Evolutionary conservation across 202 grass and related monocot species (phyloP).

Genomic region (Elaeis oleifera): DNA sequence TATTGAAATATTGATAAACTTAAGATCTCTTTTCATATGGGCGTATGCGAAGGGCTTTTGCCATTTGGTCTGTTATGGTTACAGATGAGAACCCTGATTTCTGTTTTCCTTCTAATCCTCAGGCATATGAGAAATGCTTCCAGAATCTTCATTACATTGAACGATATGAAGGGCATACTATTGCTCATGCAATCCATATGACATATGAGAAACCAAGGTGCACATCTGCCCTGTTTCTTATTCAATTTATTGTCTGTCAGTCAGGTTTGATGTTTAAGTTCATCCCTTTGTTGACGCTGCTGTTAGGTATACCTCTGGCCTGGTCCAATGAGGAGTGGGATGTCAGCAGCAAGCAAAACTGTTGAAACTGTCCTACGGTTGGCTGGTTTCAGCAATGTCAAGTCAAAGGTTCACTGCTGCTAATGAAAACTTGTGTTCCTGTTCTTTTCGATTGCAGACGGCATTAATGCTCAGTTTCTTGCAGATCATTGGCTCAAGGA

Average conservation of each 20-base stretch:
- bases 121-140: conserved; percentile 98
- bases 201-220: conserved; percentile 96
- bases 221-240: not conserved
- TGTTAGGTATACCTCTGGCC: conserved; percentile 89
- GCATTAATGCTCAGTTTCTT: conserved; percentile 4
- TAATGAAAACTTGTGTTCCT: not conserved
- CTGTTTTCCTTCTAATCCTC: conserved; percentile 20
- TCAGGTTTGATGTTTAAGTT: not conserved
- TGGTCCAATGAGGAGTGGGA: conserved; percentile 60
- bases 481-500: conserved; percentile 95
- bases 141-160: conserved; percentile 93
- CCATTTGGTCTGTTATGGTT: too few species aligned
- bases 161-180: conserved; percentile 80
- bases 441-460: not conserved
- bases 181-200: conserved; percentile 82
- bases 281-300: conserved; percentile 1
- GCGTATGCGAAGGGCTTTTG: too few species aligned
- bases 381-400: conserved; percentile 84
- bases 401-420: conserved; percentile 45
- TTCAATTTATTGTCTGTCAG: not conserved
- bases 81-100: not conserved
- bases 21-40: too few species aligned
- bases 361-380: conserved; percentile 79
- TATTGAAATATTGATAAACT: too few species aligned
- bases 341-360: conserved; percentile 51